A percentile compares a stretch with the other conserved stretches of the same genome.
These are phyloP conservation scores for Selenicereus undatus DNA, from an alignment of 148 eudicot genomes.

Conservation along the genomic window DNA sequence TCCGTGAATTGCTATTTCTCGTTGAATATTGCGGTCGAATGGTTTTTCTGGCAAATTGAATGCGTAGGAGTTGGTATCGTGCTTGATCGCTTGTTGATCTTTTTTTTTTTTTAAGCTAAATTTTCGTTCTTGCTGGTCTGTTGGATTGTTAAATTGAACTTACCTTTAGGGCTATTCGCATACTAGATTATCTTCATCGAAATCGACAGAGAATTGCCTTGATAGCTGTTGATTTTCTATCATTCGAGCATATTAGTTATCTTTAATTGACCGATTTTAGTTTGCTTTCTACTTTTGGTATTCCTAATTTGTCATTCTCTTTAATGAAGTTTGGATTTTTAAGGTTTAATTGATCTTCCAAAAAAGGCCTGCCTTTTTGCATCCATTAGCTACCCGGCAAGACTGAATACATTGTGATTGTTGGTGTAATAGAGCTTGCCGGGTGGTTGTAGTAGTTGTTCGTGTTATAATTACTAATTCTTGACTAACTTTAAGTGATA, in stretches of 20 bases:
- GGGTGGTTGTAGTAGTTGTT: not conserved
- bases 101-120: not conserved
- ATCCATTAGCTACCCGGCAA: not conserved
- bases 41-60: not conserved
- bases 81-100: not conserved
- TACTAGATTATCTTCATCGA: not conserved
- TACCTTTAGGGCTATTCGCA: not conserved
- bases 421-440: not conserved
- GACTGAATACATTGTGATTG: not conserved
- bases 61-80: not conserved
- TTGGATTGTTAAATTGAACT: not conserved
- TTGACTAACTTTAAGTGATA: not conserved
- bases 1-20: not conserved
- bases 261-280: too few relatives aligned
- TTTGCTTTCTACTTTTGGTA: not conserved
- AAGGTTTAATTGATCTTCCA: not conserved
- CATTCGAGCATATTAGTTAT: not conserved
- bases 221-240: not conserved
- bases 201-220: not conserved
- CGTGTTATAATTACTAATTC: not conserved
- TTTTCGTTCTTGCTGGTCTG: not conserved
- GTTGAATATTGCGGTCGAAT: not conserved
- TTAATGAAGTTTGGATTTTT: not conserved
- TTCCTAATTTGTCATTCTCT: not conserved
- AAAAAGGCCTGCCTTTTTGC: not conserved